Evolutionary conservation across 352 stramenopile species (phyloP).

Genomic region (Phytopythium montanum): DNA sequence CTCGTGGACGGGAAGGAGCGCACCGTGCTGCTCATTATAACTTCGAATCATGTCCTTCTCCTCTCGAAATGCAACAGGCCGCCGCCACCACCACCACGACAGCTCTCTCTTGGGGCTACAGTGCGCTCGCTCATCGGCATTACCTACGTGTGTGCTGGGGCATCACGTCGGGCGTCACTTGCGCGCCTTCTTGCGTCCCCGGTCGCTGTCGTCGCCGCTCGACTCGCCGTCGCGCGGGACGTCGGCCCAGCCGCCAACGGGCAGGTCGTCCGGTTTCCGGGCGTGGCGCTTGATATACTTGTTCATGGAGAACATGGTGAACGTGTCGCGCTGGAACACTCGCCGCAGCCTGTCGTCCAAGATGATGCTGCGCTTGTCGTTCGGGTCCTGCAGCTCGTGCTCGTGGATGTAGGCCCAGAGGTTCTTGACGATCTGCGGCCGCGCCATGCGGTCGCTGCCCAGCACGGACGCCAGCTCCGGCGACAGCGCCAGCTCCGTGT

Average conservation of each 20-base stretch:
- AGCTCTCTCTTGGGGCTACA: background rate
- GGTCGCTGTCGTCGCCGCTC: slow-evolving; percentile 58
- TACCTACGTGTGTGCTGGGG: too few relatives aligned
- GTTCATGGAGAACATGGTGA: slow-evolving; percentile 90
- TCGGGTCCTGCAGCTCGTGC: slow-evolving; percentile 93
- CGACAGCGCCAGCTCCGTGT: slow-evolving; percentile 69
- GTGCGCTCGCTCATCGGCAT: background rate
- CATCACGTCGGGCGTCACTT: background rate
- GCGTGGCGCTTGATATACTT: slow-evolving; percentile 88
- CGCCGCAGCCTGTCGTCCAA: slow-evolving; percentile 85
- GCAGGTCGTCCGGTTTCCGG: slow-evolving; percentile 63
- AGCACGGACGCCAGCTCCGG: slow-evolving; percentile 77
- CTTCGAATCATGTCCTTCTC: background rate
- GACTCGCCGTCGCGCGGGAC: slow-evolving; percentile 73
- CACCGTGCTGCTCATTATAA: too few relatives aligned
- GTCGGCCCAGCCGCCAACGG: slow-evolving; percentile 60
- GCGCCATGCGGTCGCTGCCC: slow-evolving; percentile 76
- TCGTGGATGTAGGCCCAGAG: slow-evolving; percentile 97
- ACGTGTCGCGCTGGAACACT: slow-evolving; percentile 80
- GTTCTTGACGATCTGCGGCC: slow-evolving; percentile 92
- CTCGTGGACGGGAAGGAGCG: too few relatives aligned
- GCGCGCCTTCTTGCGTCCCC: slow-evolving; percentile 24
- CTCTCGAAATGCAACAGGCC: background rate
- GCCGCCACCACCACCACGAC: background rate
- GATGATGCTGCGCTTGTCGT: slow-evolving; percentile 92